Base-by-base conservation (phyloP, 148 eudicot species). In the Vaccinium corymbosum region DNA sequence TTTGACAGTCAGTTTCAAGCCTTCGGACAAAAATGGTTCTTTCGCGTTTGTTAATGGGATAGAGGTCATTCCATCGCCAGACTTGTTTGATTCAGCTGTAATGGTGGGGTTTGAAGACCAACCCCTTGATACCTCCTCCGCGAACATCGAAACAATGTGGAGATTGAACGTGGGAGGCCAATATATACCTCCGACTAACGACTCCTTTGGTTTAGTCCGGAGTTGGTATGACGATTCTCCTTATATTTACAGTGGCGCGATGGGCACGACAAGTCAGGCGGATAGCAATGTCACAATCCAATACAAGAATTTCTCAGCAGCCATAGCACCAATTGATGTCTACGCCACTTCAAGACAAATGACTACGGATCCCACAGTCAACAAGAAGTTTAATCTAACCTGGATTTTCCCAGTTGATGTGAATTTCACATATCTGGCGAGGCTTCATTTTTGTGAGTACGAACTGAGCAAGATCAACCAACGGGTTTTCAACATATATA, bases 221-320 rank as follows among this genome's bases (percentile, higher is more conserved):
- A 91, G 93, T 27, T 96, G 99, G 99, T 96, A 94, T 29, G 99
- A 94, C 19, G 99, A 96, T 78, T 89, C 97, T 0, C 94, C 98
- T 12, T 96, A 93, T 53, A 56, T 93, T 0, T 90, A 57, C 29
- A 91, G 94, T 0, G 93, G 89, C 0, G 88, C 87, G 0, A 52
- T 50, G 0, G 98, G 98, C 5, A 84, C 94, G 25, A 91, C 98
- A 0, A 59, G 80, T 7, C 82, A 81, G 7, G 88, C 90, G 17
- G 72, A 46, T 0, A 55, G 15, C 0, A 83, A 86, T 46, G 85
- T 79, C n/a, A 83, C 90, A 0, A 81, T 80, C 15, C 25, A 71
- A n/a, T 80, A 80, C 29, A n/a, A 11, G 15, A 85, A 85, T 6
- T 35, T 89, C 70, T 88, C 94, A 0, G 85, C 73, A 4, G 88